Conservation (phyloP, 208 protist genomes). For the Leishmania aethiopica region DNA sequence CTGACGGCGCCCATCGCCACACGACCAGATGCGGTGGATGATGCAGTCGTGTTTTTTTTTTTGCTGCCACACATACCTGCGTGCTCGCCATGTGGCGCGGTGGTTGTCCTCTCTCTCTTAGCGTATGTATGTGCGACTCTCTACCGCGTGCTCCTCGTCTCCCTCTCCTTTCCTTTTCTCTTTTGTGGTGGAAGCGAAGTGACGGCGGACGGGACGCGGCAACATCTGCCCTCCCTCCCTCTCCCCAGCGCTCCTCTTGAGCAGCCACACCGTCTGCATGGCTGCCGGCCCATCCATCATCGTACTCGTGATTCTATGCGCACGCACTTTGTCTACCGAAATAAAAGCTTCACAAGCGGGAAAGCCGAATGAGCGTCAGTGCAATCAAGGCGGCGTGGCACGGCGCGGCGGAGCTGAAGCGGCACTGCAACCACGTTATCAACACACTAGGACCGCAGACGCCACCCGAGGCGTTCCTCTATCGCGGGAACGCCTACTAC, state of each 20-base stretch:
- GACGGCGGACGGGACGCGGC: neutral
- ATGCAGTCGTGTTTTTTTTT: neutral
- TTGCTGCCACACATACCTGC: neutral
- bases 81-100: neutral
- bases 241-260: neutral
- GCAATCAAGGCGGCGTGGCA: slow-evolving; percentile 29
- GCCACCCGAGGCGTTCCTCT: slow-evolving; percentile 84
- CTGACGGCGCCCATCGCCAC: neutral
- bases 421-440: slow-evolving; percentile 81
- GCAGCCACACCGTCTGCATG: neutral
- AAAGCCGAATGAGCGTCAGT: slow-evolving; percentile 2
- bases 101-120: neutral
- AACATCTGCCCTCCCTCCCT: neutral
- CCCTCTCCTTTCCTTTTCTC: neutral
- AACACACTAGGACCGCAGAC: slow-evolving; percentile 72
- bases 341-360: neutral
- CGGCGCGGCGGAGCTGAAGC: slow-evolving; percentile 61
- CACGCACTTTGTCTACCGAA: neutral
- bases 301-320: neutral
- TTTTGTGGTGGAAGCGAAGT: neutral
- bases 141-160: neutral
- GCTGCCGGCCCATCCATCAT: neutral
- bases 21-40: neutral
- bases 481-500: slow-evolving; percentile 88
- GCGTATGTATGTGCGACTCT: neutral